Percentiles rank a stretch among this genome's conserved stretches.
phyloP scores from a whole-genome alignment of 805 yeast genomes.

The Wickerhamomyces hampshirensis region DNA sequence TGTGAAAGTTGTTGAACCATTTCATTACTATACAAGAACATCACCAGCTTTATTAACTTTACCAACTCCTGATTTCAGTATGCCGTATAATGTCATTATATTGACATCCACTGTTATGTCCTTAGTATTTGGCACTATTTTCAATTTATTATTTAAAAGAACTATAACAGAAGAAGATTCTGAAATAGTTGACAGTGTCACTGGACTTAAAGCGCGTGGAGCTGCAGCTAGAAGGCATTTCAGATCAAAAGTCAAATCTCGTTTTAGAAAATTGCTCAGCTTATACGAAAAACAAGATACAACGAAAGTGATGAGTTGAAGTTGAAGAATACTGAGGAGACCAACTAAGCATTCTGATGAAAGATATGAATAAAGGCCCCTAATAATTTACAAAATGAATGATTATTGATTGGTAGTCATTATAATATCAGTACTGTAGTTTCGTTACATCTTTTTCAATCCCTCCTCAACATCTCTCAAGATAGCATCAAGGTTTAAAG shows the following conservation, averaged over 20 bases:
- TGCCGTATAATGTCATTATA: conserved; percentile 97
- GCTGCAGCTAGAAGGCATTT: conserved; percentile 2
- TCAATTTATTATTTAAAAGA: conserved; percentile 69
- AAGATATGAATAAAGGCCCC: no score
- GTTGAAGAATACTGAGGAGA: no score
- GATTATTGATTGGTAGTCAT: no score
- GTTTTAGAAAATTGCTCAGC: no score
- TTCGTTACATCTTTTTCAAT: conserved; percentile 6
- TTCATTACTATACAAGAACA: conserved; percentile 58
- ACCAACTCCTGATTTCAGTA: conserved; percentile 96
- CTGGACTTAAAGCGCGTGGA: conserved; percentile 13
- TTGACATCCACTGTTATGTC: conserved; percentile 93
- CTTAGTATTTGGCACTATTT: conserved; percentile 80
- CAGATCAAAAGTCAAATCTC: conserved; percentile 1
- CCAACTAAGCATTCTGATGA: no score
- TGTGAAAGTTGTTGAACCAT: conserved; percentile 47
- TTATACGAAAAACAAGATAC: no score
- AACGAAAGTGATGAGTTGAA: no score
- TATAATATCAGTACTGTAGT: neutral
- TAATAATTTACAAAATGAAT: no score
- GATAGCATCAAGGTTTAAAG: conserved; percentile 23
- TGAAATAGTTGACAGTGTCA: conserved; percentile 15
- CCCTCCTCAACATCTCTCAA: conserved; percentile 35
- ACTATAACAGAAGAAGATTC: conserved; percentile 69
- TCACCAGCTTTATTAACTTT: conserved; percentile 80